These are phyloP conservation scores for Ajuga chamaepitys DNA, from an alignment of 257 asterid species.

Conservation along the genomic window DNA sequence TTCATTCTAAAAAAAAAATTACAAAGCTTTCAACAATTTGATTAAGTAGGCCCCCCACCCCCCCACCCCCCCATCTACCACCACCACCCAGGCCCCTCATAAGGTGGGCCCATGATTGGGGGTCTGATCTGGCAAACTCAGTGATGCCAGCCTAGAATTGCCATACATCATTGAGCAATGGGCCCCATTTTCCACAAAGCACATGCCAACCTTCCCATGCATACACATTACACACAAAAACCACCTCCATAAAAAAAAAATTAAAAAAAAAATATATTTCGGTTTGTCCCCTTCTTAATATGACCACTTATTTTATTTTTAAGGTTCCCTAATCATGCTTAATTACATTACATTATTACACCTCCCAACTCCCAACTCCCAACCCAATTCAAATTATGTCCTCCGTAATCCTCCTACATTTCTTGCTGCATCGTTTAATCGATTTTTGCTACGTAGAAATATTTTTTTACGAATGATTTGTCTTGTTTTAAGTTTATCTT, in stretches of 20 bases:
- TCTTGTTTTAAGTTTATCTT: too few relatives aligned
- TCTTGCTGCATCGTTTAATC: too few relatives aligned
- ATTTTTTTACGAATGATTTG: too few relatives aligned
- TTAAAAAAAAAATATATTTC: background rate
- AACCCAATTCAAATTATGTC: too few relatives aligned
- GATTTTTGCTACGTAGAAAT: too few relatives aligned
- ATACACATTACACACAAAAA: slow-evolving; percentile 22
- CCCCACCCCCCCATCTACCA: background rate
- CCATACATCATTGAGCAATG: slow-evolving; percentile 60
- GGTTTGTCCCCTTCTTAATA: slow-evolving; percentile 31
- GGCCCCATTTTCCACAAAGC: slow-evolving; percentile 52
- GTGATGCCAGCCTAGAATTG: slow-evolving; percentile 87
- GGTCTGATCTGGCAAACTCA: slow-evolving; percentile 83
- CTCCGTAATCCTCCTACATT: too few relatives aligned
- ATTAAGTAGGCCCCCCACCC: background rate
- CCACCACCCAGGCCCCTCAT: background rate
- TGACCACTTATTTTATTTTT: slow-evolving; percentile 11
- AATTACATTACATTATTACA: slow-evolving; percentile 5
- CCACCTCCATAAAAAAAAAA: background rate
- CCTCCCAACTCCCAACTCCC: too few relatives aligned
- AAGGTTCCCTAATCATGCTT: slow-evolving; percentile 22
- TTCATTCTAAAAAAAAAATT: background rate
- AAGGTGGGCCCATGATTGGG: slow-evolving; percentile 29
- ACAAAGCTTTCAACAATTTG: background rate
- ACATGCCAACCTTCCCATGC: slow-evolving; percentile 57